Conservation (phyloP, 176 grass and related monocot genomes). For the Zea mays region Zm-B73-REFERENCE-NAM-5.0 NC_050097.1:41039001-41039500, state of each 20-base stretch:
- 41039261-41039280: too few relatives aligned
- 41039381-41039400: too few relatives aligned
- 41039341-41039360: too few relatives aligned
- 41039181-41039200: slow-evolving; percentile 71
- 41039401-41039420: neutral
- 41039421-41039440: neutral
- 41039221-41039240: neutral
- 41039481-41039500: neutral
- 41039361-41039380: too few relatives aligned
- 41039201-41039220: slow-evolving; percentile 1
- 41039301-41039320: too few relatives aligned
- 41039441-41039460: slow-evolving; percentile 17
- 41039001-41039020: neutral
- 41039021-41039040: neutral
- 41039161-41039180: slow-evolving; percentile 78
- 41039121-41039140: slow-evolving; percentile 71
- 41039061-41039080: neutral
- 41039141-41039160: slow-evolving; percentile 82
- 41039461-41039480: slow-evolving; percentile 8
- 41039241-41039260: neutral
- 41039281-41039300: too few relatives aligned
- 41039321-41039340: too few relatives aligned
- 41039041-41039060: neutral
- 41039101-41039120: slow-evolving; percentile 41
- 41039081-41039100: slow-evolving; percentile 12